Percentiles rank a stretch among this genome's conserved stretches.
These are phyloP conservation scores for Monosporozyma yasuniensis DNA, from an alignment of 805 yeast species.

Conservation along the genomic window DNA sequence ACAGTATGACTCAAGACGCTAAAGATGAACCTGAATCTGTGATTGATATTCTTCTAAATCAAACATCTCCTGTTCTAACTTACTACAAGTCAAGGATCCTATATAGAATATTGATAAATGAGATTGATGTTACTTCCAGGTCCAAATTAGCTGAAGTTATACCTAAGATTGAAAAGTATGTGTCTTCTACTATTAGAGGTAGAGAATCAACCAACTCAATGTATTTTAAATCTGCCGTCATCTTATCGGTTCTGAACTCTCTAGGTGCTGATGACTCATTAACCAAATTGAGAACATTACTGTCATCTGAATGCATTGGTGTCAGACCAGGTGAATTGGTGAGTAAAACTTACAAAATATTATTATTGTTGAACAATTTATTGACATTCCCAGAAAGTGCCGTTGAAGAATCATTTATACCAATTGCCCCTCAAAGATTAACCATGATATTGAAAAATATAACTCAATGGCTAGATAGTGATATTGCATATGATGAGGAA, in stretches of 20 bases:
- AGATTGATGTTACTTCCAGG: slow-evolving; percentile 24
- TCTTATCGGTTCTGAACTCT: slow-evolving; percentile 30
- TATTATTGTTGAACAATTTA: slow-evolving; percentile 40
- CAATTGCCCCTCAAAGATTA: slow-evolving; percentile 56
- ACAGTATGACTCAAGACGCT: not conserved
- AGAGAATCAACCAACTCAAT: slow-evolving; percentile 29
- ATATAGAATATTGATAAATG: slow-evolving; percentile 24
- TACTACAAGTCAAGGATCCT: slow-evolving; percentile 32
- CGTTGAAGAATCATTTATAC: slow-evolving; percentile 25
- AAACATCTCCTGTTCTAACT: slow-evolving; percentile 3
- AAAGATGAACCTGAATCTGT: not conserved
- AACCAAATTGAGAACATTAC: slow-evolving; percentile 47
- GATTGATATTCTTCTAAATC: not conserved
- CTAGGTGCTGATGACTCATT: slow-evolving; percentile 30
- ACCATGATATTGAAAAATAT: slow-evolving; percentile 51
- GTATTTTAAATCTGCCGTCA: slow-evolving; percentile 26
- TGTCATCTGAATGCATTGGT: slow-evolving; percentile 61
- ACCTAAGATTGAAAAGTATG: slow-evolving; percentile 25
- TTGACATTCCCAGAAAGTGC: slow-evolving; percentile 14
- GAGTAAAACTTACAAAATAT: slow-evolving; percentile 36
- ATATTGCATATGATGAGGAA: slow-evolving; percentile 46
- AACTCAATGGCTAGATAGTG: slow-evolving; percentile 52
- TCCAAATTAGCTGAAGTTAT: slow-evolving; percentile 19
- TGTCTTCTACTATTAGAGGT: slow-evolving; percentile 27
- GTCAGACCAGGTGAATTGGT: slow-evolving; percentile 36